Evolutionary conservation across 306 rosid genomes (phyloP).

Genomic region (Amphicarpaea edgeworthii): DNA sequence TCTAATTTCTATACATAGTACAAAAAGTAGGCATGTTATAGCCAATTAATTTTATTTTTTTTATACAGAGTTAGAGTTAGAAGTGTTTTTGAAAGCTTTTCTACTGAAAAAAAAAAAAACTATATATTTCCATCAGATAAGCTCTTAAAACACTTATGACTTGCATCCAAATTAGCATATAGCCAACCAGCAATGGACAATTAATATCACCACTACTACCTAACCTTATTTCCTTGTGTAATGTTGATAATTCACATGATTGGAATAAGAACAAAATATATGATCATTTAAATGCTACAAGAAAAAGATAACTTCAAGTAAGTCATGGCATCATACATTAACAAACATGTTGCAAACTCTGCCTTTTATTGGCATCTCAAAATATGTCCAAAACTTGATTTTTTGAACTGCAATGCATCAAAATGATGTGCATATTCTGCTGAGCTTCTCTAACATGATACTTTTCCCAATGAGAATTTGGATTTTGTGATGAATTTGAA

Average conservation of each 20-base stretch:
- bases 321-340: background rate
- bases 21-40: conserved; percentile 1
- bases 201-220: background rate
- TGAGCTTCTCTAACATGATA: background rate
- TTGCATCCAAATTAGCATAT: too few relatives aligned
- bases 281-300: background rate
- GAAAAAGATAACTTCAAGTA: background rate
- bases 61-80: too few relatives aligned
- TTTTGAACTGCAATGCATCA: too few relatives aligned
- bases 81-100: too few relatives aligned
- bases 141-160: too few relatives aligned
- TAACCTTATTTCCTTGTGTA: background rate
- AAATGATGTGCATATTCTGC: background rate
- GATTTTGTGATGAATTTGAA: background rate
- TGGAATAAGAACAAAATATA: background rate
- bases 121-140: too few relatives aligned
- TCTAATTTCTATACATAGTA: background rate
- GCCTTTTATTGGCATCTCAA: background rate
- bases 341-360: background rate
- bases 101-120: too few relatives aligned
- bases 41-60: too few relatives aligned
- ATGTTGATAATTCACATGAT: background rate
- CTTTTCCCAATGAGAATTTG: background rate
- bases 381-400: background rate
- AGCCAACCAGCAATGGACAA: background rate